Base-by-base conservation (phyloP, 179 eudicot species). In the Patellifolia procumbens region DNA sequence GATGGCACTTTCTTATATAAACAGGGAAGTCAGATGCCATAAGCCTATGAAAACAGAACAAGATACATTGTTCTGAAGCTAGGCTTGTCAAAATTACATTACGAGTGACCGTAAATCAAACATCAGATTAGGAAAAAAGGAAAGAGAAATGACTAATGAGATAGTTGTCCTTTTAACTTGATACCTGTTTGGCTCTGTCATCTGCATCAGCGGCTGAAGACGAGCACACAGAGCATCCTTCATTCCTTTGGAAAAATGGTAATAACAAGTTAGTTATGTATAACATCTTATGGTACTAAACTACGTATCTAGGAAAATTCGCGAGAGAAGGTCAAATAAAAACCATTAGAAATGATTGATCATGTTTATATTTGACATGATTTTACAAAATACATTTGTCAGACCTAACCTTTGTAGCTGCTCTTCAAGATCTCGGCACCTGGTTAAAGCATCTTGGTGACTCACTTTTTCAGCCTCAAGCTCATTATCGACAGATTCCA, bases 371-470 rank as follows among this genome's bases (percentile, higher is more conserved):
- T 22, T 20, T 39, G 31, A 11, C 11, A 19, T 28, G 9, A n/a
- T 13, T 51, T 19, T 11, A 68, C 26, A 0, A 15, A 22, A 26
- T 32, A 45, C 78, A 64, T 37, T 16, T 24, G 11, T 70, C 42
- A 1, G 31, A 76, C 48, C 89, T 82, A 79, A 96, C 99, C 97
- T 91, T 86, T 89, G 86, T 73, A 93, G 76, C 80, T 93, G 90
- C 74, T 93, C 96, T 80, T 91, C 90, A 45, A 93, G 92, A 79
- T 85, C 90, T 48, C 87, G 86, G 85, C 98, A 91, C 75, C 87
- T 87, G 66, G 76, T 73, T 72, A 91, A 79, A 70, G 97, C 87
- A 79, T 96, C 96, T 80, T 83, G 89, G 76, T 88, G 88, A 81
- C 74, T 80, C 24, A 15, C 78, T 78, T 80, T 91, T 84, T 96